These are phyloP conservation scores for Hanseniaspora sp. DNA, from an alignment of 1,139 yeast species.

Conservation along the genomic window DNA sequence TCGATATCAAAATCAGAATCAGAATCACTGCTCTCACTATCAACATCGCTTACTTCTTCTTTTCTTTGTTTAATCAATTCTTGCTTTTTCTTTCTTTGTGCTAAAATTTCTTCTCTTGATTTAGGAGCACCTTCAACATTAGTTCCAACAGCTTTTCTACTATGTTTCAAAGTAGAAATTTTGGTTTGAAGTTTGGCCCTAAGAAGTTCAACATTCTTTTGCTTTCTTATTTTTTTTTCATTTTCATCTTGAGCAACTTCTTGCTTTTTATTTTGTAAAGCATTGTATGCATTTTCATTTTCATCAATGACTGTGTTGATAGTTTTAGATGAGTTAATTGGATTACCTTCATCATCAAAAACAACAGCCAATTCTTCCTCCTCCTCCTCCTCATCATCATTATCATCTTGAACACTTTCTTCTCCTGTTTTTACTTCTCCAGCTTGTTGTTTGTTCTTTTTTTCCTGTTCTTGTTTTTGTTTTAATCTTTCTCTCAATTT, in stretches of 20 bases:
- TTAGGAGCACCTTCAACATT: constrained; percentile 70
- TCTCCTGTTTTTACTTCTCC: constrained; percentile 20
- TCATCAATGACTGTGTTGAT: constrained; percentile 16
- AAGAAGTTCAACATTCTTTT: constrained; percentile 46
- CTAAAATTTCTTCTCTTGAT: constrained; percentile 64
- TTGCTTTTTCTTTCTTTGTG: constrained; percentile 41
- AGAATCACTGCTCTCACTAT: constrained; percentile 33
- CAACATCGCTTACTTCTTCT: constrained; percentile 33
- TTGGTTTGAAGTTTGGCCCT: constrained; percentile 62
- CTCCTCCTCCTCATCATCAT: constrained; percentile 16
- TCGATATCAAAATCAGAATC: constrained; percentile 34
- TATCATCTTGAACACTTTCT: constrained; percentile 13
- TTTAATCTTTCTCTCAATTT: constrained; percentile 21
- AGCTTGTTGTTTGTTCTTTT: constrained; percentile 20
- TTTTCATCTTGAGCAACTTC: constrained; percentile 28
- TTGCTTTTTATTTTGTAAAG: constrained; percentile 37
- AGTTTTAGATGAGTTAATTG: constrained; percentile 27
- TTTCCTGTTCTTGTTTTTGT: constrained; percentile 19
- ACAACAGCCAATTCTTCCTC: constrained; percentile 39
- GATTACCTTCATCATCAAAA: constrained; percentile 74
- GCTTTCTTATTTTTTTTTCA: constrained; percentile 24
- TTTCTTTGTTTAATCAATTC: constrained; percentile 32
- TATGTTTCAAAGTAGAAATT: constrained; percentile 59
- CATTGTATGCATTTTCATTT: constrained; percentile 24
- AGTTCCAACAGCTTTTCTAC: constrained; percentile 85